A percentile compares a stretch with the other conserved stretches of the same genome.
Conservation (phyloP, 2,329 filamentous ascomycete species). For the Lojkania enalia region DNA sequence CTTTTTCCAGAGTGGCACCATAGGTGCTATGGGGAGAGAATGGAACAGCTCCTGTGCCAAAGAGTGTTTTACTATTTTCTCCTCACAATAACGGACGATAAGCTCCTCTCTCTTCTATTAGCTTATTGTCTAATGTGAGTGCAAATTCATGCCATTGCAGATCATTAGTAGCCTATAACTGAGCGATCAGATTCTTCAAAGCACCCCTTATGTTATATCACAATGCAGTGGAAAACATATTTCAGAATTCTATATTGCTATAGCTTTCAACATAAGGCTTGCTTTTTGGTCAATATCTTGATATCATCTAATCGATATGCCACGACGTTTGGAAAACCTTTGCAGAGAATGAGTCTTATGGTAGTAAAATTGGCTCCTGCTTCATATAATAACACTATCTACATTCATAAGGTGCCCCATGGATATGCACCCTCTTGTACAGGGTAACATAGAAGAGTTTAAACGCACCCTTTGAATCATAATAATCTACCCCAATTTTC, state of each 20-base stretch:
- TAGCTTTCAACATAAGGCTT: slow-evolving; percentile 10
- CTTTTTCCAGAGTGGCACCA: slow-evolving; percentile 15
- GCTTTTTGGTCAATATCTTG: slow-evolving; percentile 1
- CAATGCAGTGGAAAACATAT: too few relatives aligned
- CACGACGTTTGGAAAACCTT: neutral
- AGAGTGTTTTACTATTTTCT: neutral
- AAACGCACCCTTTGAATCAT: neutral
- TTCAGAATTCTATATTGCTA: slow-evolving; percentile 6
- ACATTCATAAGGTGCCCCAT: neutral
- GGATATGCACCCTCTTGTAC: neutral
- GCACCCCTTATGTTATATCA: too few relatives aligned
- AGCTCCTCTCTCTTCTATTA: slow-evolving; percentile 9
- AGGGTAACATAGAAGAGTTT: neutral
- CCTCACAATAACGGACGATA: slow-evolving; percentile 7
- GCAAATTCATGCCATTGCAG: neutral
- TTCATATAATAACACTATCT: neutral
- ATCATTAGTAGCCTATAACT: slow-evolving; percentile 12
- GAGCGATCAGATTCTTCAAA: too few relatives aligned
- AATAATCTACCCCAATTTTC: neutral
- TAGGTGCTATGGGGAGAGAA: slow-evolving; percentile 7
- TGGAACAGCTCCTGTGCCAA: neutral
- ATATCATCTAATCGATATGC: slow-evolving; percentile 1
- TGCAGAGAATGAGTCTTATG: neutral
- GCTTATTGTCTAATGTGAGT: slow-evolving; percentile 9
- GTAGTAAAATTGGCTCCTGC: neutral